Evolutionary conservation across 108 stramenopile genomes (phyloP), one percentile per base, ranked within the genome.

Genomic region (Bacterosira constricta): DNA sequence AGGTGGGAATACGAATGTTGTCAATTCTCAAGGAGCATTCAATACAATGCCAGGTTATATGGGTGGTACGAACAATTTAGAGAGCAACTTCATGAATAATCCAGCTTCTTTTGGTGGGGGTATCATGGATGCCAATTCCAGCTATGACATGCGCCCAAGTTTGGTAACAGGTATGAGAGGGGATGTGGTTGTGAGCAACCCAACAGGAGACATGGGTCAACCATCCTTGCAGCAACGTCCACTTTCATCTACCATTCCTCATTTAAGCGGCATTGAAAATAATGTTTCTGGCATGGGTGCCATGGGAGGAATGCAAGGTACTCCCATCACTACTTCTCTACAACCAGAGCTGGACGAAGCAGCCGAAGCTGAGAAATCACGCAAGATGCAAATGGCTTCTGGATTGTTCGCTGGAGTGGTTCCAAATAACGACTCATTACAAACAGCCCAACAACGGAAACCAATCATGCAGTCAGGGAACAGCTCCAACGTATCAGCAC

Each of bases 351-450:
- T 25, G 15, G 65, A 67, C 21, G 76, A 77, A 69, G 68, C 54
- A 25, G 54, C 38, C 4, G 64, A 71, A 42, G 63, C 69, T 35
- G 77, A 79, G 36, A 36, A 34, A 15, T 53, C 55, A 0, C 77
- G 77, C 34, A 79, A 79, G 62, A 58, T 71, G 69, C 25, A 79
- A 1, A 52, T 79, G 47, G 77, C 77, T 15, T 56, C 63, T 21
- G 77, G 69, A 12, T 39, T 79, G 37, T 79, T 79, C 37, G 77
- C 77, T 1, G 77, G 77, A 18, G 63, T 71, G 29, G 39, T 71
- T 51, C 59, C 77, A 0, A 25, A 41, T 29, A 52, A 50, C 9
- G 23, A 52, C 7, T 8, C 10, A 1, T n/a, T n/a, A n/a, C n/a
- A n/a, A n/a, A 13, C 34, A 56, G 36, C 1, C 25, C 53, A 41